Evolutionary conservation across 2,329 filamentous ascomycete genomes (phyloP).

Genomic region (Salinomyces thailandicus): DNA sequence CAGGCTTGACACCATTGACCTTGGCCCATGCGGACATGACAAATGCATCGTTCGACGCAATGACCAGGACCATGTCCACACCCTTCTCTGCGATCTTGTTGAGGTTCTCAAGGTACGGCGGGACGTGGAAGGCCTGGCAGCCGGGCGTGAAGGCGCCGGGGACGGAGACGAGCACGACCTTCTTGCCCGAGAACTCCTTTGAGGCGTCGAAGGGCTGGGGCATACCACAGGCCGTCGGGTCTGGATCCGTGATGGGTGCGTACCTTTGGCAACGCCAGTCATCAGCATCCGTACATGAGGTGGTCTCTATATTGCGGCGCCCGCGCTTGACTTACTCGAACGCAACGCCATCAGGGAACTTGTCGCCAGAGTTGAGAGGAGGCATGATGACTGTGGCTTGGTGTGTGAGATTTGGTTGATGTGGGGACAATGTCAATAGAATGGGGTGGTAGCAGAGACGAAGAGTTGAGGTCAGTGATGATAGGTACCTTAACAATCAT

Average conservation of each 20-base stretch:
- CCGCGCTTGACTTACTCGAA: constrained; percentile 52
- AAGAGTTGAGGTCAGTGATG: background rate
- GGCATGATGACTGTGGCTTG: constrained; percentile 38
- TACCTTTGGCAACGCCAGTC: too few relatives aligned
- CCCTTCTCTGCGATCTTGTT: constrained; percentile 65
- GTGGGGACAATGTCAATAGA: background rate
- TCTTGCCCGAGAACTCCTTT: constrained; percentile 62
- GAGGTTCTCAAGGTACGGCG: constrained; percentile 65
- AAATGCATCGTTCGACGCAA: constrained; percentile 72
- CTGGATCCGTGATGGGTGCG: constrained; percentile 64
- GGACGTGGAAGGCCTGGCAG: constrained; percentile 71
- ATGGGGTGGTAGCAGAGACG: background rate
- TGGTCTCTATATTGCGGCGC: constrained; percentile 1
- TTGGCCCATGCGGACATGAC: constrained; percentile 66
- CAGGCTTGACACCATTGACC: constrained; percentile 66
- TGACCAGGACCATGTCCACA: constrained; percentile 70
- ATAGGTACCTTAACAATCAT: background rate
- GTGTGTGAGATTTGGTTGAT: background rate
- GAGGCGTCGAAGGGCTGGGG: constrained; percentile 70
- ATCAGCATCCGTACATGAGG: constrained; percentile 48
- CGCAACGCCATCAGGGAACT: constrained; percentile 67
- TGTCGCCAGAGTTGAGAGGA: constrained; percentile 68
- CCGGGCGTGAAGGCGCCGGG: constrained; percentile 70
- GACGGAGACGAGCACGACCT: constrained; percentile 59
- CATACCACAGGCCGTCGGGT: constrained; percentile 65